These are phyloP conservation scores for Cocos nucifera DNA, from an alignment of 176 grass and related monocot species.

Conservation along the genomic window DNA sequence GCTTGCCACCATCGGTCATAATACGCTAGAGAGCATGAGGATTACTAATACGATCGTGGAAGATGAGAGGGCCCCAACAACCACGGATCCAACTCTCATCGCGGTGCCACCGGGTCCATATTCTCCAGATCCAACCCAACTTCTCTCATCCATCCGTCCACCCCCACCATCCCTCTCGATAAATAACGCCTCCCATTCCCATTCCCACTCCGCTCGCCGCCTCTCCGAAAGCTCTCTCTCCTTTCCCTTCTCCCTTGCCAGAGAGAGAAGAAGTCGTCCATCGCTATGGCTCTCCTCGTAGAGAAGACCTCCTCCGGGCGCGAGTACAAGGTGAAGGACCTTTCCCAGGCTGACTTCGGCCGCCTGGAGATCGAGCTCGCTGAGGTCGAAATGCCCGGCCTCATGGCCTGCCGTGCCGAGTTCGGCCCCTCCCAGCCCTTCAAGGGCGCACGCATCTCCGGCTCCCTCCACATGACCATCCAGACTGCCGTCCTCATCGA, in stretches of 20 bases:
- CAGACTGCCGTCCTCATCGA: constrained; percentile 98
- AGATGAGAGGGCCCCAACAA: too few species aligned
- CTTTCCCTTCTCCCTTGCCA: neutral
- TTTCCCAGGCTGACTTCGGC: constrained; percentile 84
- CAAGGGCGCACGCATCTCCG: constrained; percentile 65
- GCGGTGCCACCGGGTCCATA: neutral
- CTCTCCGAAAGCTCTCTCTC: too few species aligned
- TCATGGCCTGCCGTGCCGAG: constrained; percentile 82
- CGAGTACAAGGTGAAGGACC: constrained; percentile 98
- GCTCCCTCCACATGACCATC: constrained; percentile 97
- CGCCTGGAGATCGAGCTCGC: constrained; percentile 88
- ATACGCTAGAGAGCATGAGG: too few species aligned
- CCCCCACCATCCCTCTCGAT: neutral
- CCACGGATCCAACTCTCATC: too few species aligned
- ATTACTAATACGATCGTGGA: too few species aligned
- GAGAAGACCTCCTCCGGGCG: constrained; percentile 83
- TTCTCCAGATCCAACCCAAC: neutral
- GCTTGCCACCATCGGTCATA: too few species aligned
- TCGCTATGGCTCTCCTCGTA: constrained; percentile 57
- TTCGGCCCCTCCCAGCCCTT: constrained; percentile 77
- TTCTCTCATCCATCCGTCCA: neutral
- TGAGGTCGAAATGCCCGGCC: constrained; percentile 93
- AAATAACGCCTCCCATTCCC: neutral
- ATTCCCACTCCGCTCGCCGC: neutral
- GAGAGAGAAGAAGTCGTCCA: neutral